phyloP scores from a whole-genome alignment of 2,329 filamentous ascomycete genomes.

The Alternaria sp. region DNA sequence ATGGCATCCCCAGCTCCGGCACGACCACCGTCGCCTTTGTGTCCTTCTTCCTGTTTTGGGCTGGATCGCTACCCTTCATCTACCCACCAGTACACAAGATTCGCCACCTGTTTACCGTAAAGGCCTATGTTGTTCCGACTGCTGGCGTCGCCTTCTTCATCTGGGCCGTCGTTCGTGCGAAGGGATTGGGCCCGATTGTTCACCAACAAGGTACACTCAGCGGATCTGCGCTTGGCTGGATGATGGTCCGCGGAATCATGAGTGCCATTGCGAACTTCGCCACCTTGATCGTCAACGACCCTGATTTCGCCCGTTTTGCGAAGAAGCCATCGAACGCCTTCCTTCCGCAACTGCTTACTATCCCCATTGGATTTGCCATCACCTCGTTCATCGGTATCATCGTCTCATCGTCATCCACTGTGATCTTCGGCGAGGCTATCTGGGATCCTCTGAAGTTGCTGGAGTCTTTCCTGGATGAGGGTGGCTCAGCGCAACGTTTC shows the following conservation, averaged over 20 bases:
- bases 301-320: constrained; percentile 86
- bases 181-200: constrained; percentile 83
- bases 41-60: constrained; percentile 88
- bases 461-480: constrained; percentile 50
- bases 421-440: constrained; percentile 51
- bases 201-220: constrained; percentile 67
- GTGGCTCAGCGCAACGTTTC: constrained; percentile 50
- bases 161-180: constrained; percentile 82
- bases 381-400: constrained; percentile 78
- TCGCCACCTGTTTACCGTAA: constrained; percentile 88
- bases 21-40: constrained; percentile 77
- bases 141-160: constrained; percentile 87
- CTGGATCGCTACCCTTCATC: constrained; percentile 78
- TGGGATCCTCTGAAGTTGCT: constrained; percentile 53
- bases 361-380: constrained; percentile 60
- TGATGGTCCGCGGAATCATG: constrained; percentile 86
- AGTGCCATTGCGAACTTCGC: constrained; percentile 89
- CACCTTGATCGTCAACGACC: constrained; percentile 79
- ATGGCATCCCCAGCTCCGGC: constrained; percentile 71
- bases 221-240: constrained; percentile 78
- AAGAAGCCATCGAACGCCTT: constrained; percentile 75
- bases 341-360: constrained; percentile 74
- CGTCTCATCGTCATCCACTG: constrained; percentile 54
- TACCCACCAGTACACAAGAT: constrained; percentile 91
- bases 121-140: constrained; percentile 80